Conservation (phyloP, 495 filamentous ascomycete genomes). For the Penicillium tannophilum region DNA sequence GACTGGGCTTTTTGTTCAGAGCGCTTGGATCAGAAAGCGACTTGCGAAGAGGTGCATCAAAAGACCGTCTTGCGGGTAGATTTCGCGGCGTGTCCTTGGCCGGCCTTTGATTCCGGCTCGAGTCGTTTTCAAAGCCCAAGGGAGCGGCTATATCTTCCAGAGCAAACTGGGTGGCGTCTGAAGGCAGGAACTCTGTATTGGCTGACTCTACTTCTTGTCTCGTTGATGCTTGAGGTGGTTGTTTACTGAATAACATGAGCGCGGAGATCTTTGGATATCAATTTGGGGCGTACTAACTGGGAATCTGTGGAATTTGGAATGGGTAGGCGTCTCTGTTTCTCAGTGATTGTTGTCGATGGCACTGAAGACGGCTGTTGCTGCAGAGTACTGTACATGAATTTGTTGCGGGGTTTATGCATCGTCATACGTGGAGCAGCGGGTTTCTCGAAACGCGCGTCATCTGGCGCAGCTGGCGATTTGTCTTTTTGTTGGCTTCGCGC, state of each 20-base stretch:
- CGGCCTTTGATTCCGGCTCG: neutral
- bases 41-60: constrained; percentile 36
- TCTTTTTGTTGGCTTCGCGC: neutral
- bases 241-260: constrained; percentile 19
- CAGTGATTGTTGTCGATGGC: constrained; percentile 7
- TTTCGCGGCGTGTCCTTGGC: constrained; percentile 3
- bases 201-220: constrained; percentile 8
- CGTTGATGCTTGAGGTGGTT: constrained; percentile 9
- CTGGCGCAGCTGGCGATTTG: neutral
- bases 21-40: constrained; percentile 40
- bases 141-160: constrained; percentile 34
- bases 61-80: constrained; percentile 11
- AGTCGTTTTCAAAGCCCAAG: constrained; percentile 3
- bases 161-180: constrained; percentile 33
- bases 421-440: neutral
- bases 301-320: constrained; percentile 11
- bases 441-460: neutral
- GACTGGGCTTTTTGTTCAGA: constrained; percentile 19
- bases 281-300: constrained; percentile 38
- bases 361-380: constrained; percentile 13
- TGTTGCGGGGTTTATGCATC: constrained; percentile 4
- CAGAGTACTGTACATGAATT: constrained; percentile 4
- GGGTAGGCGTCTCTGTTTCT: constrained; percentile 12
- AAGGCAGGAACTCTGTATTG: constrained; percentile 31
- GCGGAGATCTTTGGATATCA: neutral